phyloP scores from a whole-genome alignment of 805 yeast genomes.

The Schwanniomyces pseudopolymorphus region DNA sequence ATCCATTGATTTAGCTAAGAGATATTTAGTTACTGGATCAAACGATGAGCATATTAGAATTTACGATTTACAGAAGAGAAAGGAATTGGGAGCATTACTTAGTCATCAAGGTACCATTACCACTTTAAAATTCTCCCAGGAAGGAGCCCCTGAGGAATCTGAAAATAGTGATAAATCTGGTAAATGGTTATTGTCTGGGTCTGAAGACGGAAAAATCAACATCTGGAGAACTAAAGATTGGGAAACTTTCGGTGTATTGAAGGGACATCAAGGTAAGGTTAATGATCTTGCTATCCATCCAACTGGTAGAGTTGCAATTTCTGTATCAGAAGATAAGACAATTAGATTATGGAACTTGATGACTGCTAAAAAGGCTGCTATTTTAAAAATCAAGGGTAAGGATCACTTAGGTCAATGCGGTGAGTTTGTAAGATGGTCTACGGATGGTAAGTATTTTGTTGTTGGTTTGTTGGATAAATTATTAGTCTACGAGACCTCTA shows the following conservation, averaged over 20 bases:
- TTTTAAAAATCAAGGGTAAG: slow-evolving; percentile 66
- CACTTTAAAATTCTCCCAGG: slow-evolving; percentile 66
- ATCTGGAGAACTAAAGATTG: slow-evolving; percentile 97
- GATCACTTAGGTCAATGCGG: slow-evolving; percentile 67
- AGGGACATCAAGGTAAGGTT: slow-evolving; percentile 84
- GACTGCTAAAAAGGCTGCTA: slow-evolving; percentile 94
- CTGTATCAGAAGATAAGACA: slow-evolving; percentile 83
- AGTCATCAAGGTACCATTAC: slow-evolving; percentile 91
- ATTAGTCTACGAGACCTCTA: slow-evolving; percentile 61
- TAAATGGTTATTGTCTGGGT: slow-evolving; percentile 88
- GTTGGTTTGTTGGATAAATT: slow-evolving; percentile 72
- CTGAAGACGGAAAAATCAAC: slow-evolving; percentile 85
- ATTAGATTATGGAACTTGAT: slow-evolving; percentile 91
- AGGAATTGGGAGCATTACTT: slow-evolving; percentile 86
- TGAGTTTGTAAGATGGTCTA: slow-evolving; percentile 66
- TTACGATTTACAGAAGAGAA: slow-evolving; percentile 89
- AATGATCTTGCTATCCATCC: slow-evolving; percentile 90
- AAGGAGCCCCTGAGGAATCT: slow-evolving; percentile 20
- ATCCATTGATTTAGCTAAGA: slow-evolving; percentile 74
- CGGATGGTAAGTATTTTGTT: slow-evolving; percentile 65
- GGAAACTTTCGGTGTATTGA: slow-evolving; percentile 85
- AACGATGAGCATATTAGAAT: slow-evolving; percentile 95
- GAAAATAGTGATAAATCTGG: slow-evolving; percentile 46
- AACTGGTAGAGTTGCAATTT: slow-evolving; percentile 83
- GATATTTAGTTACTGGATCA: slow-evolving; percentile 90